phyloP scores from a whole-genome alignment of 31 red algal genomes.

The Porphyra umbilicalis region DNA sequence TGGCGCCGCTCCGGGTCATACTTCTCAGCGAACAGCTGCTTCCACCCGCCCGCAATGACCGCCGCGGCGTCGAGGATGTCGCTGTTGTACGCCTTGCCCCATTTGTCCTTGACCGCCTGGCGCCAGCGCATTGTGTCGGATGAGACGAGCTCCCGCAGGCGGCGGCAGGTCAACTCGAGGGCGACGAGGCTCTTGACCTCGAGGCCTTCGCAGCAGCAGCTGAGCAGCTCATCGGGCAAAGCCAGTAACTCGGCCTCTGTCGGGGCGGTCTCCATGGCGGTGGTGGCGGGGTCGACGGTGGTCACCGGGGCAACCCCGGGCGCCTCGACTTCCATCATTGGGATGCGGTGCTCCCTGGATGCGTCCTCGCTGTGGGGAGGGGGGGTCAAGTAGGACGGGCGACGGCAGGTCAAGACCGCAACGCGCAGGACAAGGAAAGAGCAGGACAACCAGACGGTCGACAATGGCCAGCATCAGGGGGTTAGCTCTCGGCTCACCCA shows the following conservation, averaged over 20 bases:
- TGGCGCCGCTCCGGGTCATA: constrained; percentile 19
- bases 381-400: not conserved
- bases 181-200: constrained; percentile 47
- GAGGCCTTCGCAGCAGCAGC: constrained; percentile 43
- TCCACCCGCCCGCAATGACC: constrained; percentile 72
- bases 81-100: constrained; percentile 63
- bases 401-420: not conserved
- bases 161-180: constrained; percentile 58
- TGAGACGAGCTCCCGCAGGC: constrained; percentile 64
- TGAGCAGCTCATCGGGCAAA: constrained; percentile 72
- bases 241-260: constrained; percentile 7
- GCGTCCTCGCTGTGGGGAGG: not conserved
- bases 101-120: constrained; percentile 30
- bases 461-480: too few species aligned
- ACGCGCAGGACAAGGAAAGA: too few species aligned
- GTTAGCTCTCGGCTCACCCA: too few species aligned
- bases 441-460: too few species aligned
- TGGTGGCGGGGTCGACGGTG: not conserved
- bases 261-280: not conserved
- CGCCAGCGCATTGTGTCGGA: constrained; percentile 56
- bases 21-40: constrained; percentile 74
- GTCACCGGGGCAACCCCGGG: not conserved
- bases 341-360: not conserved
- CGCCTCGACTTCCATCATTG: not conserved
- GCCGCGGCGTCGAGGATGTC: constrained; percentile 46